Evolutionary conservation across 805 yeast species (phyloP).

Genomic region (Lipomyces starkeyi): DNA sequence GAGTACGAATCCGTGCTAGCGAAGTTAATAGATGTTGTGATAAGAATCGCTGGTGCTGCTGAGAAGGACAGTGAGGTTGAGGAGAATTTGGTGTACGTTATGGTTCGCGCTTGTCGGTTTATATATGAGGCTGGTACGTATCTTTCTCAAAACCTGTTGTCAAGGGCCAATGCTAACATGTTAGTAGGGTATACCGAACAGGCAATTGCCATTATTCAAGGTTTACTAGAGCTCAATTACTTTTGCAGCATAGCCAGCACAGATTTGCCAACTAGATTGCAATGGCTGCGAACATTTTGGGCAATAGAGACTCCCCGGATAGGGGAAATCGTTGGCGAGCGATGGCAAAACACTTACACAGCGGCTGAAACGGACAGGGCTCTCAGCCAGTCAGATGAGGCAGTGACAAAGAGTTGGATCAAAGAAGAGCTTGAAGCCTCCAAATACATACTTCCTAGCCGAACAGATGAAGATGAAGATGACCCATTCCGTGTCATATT

Average conservation of each 20-base stretch:
- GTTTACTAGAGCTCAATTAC: conserved; percentile 34
- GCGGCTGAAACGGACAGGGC: conserved; percentile 20
- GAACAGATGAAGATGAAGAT: conserved; percentile 3
- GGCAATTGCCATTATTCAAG: conserved; percentile 38
- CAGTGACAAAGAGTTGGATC: conserved; percentile 11
- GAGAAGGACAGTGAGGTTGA: conserved; percentile 10
- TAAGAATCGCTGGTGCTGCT: neutral
- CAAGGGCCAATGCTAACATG: neutral
- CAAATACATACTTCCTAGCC: conserved; percentile 10
- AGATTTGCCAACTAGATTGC: neutral
- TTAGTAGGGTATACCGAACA: conserved; percentile 36
- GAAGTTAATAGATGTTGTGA: conserved; percentile 9
- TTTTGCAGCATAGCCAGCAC: conserved; percentile 18
- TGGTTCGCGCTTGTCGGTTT: conserved; percentile 12
- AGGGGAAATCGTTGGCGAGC: conserved; percentile 35
- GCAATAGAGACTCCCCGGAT: conserved; percentile 36
- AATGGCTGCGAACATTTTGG: conserved; percentile 37
- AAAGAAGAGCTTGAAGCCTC: conserved; percentile 3
- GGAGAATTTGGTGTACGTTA: conserved; percentile 6
- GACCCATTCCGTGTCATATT: conserved; percentile 37
- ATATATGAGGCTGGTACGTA: conserved; percentile 28
- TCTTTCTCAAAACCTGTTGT: neutral
- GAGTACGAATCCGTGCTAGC: conserved; percentile 17
- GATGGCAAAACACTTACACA: conserved; percentile 4
- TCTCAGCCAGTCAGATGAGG: neutral